Evolutionary conservation across 352 stramenopile species (phyloP).

Genomic region (Saprolegnia parasitica): DNA sequence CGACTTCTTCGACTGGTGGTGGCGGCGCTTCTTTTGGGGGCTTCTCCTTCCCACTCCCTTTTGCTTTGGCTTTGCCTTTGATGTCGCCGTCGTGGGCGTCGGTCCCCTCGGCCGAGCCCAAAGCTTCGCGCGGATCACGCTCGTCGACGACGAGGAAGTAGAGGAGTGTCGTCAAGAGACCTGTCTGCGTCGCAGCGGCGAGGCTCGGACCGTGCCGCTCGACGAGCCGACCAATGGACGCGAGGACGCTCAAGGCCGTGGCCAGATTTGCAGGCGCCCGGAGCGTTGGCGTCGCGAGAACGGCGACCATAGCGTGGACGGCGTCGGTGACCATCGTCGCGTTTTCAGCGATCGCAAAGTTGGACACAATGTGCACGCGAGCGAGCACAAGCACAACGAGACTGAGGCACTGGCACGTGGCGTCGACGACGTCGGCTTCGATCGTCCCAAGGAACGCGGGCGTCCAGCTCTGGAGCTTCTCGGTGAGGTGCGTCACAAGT

Average conservation of each 20-base stretch:
- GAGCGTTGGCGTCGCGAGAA: not conserved
- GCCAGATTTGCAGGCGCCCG: not conserved
- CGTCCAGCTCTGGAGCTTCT: slow-evolving; percentile 5
- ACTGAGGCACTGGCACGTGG: not conserved
- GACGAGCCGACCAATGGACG: slow-evolving; percentile 19
- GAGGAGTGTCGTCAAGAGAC: slow-evolving; percentile 12
- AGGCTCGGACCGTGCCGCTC: not conserved
- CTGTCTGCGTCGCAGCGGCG: not conserved
- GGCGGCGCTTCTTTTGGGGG: not conserved
- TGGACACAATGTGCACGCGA: slow-evolving; percentile 7
- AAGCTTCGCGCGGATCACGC: not conserved
- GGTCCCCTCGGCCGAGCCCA: not conserved
- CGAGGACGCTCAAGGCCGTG: slow-evolving; percentile 11
- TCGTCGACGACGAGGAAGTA: slow-evolving; percentile 26
- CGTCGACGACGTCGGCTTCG: not conserved
- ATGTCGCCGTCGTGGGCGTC: not conserved
- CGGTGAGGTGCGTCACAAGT: not conserved
- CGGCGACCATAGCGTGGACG: not conserved
- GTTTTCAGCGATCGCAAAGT: not conserved
- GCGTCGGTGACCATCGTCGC: not conserved
- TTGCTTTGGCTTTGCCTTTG: slow-evolving; percentile 1
- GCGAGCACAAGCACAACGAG: slow-evolving; percentile 2
- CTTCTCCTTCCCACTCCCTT: slow-evolving; percentile 11
- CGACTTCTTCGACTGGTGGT: not conserved
- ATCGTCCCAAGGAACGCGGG: not conserved